These are phyloP conservation scores for Aspergillus luchuensis DNA, from an alignment of 2,329 filamentous ascomycete species.

Conservation along the genomic window DNA sequence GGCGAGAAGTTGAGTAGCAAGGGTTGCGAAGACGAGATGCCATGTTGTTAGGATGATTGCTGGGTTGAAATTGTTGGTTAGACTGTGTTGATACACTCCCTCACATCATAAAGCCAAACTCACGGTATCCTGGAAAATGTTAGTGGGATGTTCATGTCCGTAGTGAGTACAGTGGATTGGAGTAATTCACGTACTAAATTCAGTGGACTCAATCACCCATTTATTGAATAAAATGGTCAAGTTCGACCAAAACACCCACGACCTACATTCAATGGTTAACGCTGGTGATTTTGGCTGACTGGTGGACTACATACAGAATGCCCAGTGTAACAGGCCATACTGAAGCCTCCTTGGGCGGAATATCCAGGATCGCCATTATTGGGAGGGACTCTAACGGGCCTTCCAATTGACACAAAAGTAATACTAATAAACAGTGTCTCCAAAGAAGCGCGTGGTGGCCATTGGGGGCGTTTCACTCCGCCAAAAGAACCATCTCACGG, in stretches of 20 bases:
- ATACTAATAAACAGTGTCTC: neutral
- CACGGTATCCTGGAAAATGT: constrained; percentile 19
- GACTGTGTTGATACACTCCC: neutral
- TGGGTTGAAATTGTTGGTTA: constrained; percentile 14
- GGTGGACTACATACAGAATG: constrained; percentile 14
- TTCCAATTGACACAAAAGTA: neutral
- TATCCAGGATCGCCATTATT: neutral
- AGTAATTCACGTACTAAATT: constrained; percentile 66
- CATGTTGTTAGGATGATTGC: constrained; percentile 78
- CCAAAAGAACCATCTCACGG: neutral
- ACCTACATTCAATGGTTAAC: constrained; percentile 7
- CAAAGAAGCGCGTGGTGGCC: neutral
- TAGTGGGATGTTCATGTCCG: neutral
- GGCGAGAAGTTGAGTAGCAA: constrained; percentile 89
- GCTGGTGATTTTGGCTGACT: neutral
- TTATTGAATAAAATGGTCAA: constrained; percentile 88
- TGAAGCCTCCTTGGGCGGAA: neutral
- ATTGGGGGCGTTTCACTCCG: neutral
- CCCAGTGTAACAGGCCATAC: constrained; percentile 16
- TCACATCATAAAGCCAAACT: neutral
- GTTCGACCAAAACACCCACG: constrained; percentile 26
- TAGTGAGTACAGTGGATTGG: neutral
- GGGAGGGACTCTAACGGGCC: neutral
- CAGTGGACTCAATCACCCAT: constrained; percentile 82
- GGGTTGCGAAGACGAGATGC: constrained; percentile 84